Conservation (phyloP, 169 alveolate species). For the Cryptosporidium sp. region DNA sequence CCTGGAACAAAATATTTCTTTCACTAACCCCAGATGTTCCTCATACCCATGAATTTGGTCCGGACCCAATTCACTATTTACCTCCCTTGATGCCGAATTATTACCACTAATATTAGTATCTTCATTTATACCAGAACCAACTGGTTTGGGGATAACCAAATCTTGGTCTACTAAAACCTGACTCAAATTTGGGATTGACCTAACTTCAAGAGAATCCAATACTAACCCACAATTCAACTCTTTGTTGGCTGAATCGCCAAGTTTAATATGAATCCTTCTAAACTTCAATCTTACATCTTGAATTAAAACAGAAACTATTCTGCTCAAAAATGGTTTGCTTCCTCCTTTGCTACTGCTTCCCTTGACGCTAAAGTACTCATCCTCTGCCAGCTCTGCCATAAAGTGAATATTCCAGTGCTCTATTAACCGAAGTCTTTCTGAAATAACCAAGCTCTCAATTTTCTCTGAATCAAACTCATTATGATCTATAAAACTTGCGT, state of each 20-base stretch:
- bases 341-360: constrained; percentile 10
- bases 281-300: constrained; percentile 67
- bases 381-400: constrained; percentile 68
- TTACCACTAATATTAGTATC: no score
- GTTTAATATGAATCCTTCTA: constrained; percentile 55
- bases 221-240: constrained; percentile 42
- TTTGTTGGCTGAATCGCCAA: constrained; percentile 22
- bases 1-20: constrained; percentile 12
- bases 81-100: neutral
- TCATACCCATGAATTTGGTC: constrained; percentile 42
- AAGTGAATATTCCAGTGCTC: constrained; percentile 70
- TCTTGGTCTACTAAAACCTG: constrained; percentile 32
- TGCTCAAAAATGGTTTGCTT: constrained; percentile 52
- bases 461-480: constrained; percentile 25
- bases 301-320: constrained; percentile 53
- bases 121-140: neutral
- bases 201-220: constrained; percentile 60
- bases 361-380: constrained; percentile 44
- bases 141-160: neutral
- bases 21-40: constrained; percentile 35
- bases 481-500: constrained; percentile 30
- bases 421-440: constrained; percentile 43
- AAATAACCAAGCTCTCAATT: constrained; percentile 47
- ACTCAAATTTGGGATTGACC: constrained; percentile 63
- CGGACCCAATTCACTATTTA: constrained; percentile 25